phyloP scores from a whole-genome alignment of 2,329 filamentous ascomycete species.

The Alternaria solani region DNA sequence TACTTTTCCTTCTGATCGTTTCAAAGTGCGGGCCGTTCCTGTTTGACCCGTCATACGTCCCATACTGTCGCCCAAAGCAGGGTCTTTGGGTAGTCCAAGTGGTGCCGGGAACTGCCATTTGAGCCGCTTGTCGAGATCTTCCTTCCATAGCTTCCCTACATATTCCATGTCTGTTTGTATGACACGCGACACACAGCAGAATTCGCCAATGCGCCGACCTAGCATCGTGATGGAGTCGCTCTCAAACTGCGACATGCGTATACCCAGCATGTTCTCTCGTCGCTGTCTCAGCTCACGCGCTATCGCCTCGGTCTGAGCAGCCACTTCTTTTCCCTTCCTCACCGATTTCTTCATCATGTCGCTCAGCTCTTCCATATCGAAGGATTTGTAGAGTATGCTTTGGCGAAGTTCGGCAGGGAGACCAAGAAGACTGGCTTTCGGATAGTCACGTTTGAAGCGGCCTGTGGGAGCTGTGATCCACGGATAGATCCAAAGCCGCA shows the following conservation, averaged over 20 bases:
- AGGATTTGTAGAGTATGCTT: constrained; percentile 15
- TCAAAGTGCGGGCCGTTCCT: neutral
- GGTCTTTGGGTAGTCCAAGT: neutral
- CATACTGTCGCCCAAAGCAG: neutral
- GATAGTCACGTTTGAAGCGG: neutral
- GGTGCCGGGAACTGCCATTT: neutral
- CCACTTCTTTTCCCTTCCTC: neutral
- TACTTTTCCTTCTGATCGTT: neutral
- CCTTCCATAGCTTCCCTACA: constrained; percentile 15
- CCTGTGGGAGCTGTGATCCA: constrained; percentile 11
- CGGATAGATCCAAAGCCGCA: constrained; percentile 11
- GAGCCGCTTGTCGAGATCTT: neutral
- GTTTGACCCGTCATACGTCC: neutral
- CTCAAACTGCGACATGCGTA: neutral
- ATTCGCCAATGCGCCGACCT: constrained; percentile 2
- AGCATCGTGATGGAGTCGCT: constrained; percentile 6
- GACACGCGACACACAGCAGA: constrained; percentile 16
- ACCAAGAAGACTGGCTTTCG: constrained; percentile 18
- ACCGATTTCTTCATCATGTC: neutral
- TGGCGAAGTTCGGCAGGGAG: constrained; percentile 26
- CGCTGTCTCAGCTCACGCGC: neutral
- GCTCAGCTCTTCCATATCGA: neutral
- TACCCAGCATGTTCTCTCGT: neutral
- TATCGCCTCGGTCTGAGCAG: neutral
- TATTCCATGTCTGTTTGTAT: constrained; percentile 22